Percentiles rank a stretch among this genome's conserved stretches.
These are phyloP conservation scores for Drechslerella dactyloides DNA, from an alignment of 2,329 filamentous ascomycete species.

Conservation along the genomic window DNA sequence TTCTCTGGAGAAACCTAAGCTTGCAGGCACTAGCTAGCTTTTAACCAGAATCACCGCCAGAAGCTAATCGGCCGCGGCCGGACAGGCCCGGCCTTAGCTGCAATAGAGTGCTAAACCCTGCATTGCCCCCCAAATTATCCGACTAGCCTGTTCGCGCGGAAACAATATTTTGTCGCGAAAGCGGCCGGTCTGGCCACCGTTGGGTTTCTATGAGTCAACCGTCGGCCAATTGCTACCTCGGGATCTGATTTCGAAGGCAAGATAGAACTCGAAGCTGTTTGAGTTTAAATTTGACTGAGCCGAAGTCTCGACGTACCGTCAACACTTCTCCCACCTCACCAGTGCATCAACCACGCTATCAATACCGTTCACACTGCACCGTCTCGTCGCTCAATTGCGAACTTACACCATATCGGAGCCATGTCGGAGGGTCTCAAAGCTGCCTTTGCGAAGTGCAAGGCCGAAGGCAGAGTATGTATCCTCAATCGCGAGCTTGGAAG, in stretches of 20 bases:
- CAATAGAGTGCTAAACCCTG: not conserved
- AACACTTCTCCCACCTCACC: not conserved
- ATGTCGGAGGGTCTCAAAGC: slow-evolving; percentile 63
- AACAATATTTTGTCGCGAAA: not conserved
- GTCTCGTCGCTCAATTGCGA: slow-evolving; percentile 33
- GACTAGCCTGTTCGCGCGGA: slow-evolving; percentile 3
- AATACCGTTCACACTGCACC: slow-evolving; percentile 12
- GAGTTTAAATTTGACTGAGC: not conserved
- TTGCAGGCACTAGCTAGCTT: too few relatives aligned
- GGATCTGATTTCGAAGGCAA: not conserved
- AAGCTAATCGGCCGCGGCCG: not conserved
- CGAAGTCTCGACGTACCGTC: not conserved
- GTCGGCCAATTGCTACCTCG: not conserved
- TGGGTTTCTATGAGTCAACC: not conserved
- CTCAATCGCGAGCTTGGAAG: not conserved
- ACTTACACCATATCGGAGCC: slow-evolving; percentile 14
- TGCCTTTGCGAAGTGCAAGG: slow-evolving; percentile 66
- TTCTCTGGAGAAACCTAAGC: too few relatives aligned
- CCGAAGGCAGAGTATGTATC: slow-evolving; percentile 60
- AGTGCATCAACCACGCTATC: not conserved
- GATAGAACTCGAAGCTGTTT: not conserved
- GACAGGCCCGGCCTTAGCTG: not conserved
- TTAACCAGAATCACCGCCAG: too few relatives aligned
- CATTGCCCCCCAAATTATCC: slow-evolving; percentile 1
- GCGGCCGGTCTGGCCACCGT: not conserved